Conservation (phyloP, 2,329 filamentous ascomycete species). For the Cercospora janseana region DNA sequence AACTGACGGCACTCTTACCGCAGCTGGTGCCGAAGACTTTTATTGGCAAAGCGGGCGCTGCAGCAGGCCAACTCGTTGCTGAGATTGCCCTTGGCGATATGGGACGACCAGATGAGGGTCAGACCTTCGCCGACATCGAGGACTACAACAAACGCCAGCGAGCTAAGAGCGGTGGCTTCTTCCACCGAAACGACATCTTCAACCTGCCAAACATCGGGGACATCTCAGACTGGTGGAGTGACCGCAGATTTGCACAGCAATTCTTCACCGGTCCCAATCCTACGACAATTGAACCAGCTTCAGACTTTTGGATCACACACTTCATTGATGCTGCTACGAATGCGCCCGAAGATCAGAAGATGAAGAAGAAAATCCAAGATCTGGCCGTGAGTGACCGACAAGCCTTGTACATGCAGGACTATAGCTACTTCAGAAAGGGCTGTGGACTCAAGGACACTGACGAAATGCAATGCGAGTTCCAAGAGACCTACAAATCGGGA, state of each 20-base stretch:
- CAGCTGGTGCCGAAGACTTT: constrained; percentile 29
- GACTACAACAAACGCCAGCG: constrained; percentile 19
- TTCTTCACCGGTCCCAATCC: constrained; percentile 48
- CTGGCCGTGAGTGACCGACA: constrained; percentile 34
- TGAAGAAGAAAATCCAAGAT: constrained; percentile 37
- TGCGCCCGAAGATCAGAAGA: constrained; percentile 31
- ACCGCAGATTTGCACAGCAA: constrained; percentile 48
- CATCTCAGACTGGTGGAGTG: constrained; percentile 45
- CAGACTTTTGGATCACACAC: constrained; percentile 36
- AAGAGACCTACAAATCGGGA: constrained; percentile 18
- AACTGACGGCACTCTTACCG: constrained; percentile 29
- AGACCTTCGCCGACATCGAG: constrained; percentile 19
- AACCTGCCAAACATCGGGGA: constrained; percentile 34
- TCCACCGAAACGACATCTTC: constrained; percentile 30
- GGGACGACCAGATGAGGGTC: constrained; percentile 21
- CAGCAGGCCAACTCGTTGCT: constrained; percentile 7
- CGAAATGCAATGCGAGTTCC: constrained; percentile 22
- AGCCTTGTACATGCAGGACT: constrained; percentile 47
- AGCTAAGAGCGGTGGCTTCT: constrained; percentile 12
- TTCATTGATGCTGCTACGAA: constrained; percentile 39
- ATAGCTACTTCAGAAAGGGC: constrained; percentile 46
- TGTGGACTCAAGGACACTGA: constrained; percentile 17
- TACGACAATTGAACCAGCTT: constrained; percentile 42
- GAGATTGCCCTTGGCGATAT: constrained; percentile 17
- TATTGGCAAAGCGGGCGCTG: constrained; percentile 10